Evolutionary conservation across 257 asterid genomes (phyloP), one percentile per base, ranked within the genome.

Genomic region (Echites panduratus): DNA sequence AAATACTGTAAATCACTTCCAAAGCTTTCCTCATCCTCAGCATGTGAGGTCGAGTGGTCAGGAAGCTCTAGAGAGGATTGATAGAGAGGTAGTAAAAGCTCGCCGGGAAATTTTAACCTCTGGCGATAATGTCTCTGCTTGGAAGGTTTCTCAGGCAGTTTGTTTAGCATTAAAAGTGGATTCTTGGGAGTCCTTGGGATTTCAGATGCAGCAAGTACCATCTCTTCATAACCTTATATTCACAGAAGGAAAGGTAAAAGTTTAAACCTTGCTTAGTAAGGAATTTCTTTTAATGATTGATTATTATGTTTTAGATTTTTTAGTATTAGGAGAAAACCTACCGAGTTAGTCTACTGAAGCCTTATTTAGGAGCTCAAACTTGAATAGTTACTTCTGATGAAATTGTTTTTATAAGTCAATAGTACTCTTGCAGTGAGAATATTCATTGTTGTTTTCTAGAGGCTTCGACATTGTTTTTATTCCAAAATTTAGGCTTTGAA

Each of bases 71-170:
- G 90, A 84, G 47, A 83, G 79, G 70, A 65, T 90, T 24, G 93
- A 89, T 73, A 80, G 74, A 79, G 96, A 91, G 27, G 96, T 76
- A 57, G 66, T 56, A 70, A 86, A 78, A 75, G 97, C 86, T 58
- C 86, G 86, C 47, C 78, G 70, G 4, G 83, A 89, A 1, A 78
- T 90, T 68, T 26, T 86, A 61, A 83, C 81, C 44, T 74, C 82
- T 9, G 82, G 87, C 4, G 82, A 82, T 78, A 78, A 69, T 71
- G 96, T 91, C 45, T 85, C 96, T 3, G 85, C 88, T 35, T 94
- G 95, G 98, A 89, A 85, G 79, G 98, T 89, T 59, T 86, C 97
- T n/a, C 89, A 85, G 84, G 89, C 84, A 66, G 99, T 91, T 64
- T 76, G 90, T 73, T 61, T 79, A 82, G 73, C 68, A 65, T 79